phyloP scores from a whole-genome alignment of 2,329 filamentous ascomycete genomes.

The Beauveria australis region DNA sequence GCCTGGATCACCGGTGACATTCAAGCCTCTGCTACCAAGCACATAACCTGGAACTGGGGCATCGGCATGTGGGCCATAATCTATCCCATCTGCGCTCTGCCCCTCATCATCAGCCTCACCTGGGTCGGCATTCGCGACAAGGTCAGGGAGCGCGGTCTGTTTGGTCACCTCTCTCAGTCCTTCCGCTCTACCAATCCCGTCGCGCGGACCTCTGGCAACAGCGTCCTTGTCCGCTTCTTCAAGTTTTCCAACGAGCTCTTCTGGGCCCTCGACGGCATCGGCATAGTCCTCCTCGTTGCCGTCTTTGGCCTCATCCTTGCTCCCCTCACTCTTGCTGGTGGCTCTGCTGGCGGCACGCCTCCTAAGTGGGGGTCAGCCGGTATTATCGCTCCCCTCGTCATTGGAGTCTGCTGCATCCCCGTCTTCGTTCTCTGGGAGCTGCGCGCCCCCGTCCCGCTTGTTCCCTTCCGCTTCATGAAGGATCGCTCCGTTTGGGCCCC shows the following conservation, averaged over 20 bases:
- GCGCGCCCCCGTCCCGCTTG: constrained; percentile 42
- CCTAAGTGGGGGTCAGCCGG: constrained; percentile 29
- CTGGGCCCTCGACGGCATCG: constrained; percentile 37
- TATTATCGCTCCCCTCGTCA: constrained; percentile 36
- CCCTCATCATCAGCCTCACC: constrained; percentile 44
- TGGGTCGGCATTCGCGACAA: constrained; percentile 44
- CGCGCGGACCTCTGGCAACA: not conserved
- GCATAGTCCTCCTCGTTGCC: constrained; percentile 37
- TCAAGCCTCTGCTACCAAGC: constrained; percentile 36
- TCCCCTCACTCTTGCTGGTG: constrained; percentile 38
- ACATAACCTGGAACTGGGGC: constrained; percentile 52
- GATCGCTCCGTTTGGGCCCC: constrained; percentile 58
- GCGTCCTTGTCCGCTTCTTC: not conserved
- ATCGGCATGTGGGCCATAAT: constrained; percentile 59
- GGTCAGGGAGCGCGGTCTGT: constrained; percentile 32
- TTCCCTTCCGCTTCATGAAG: constrained; percentile 53
- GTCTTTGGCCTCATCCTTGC: constrained; percentile 38
- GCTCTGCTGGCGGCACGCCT: constrained; percentile 18
- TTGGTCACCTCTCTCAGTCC: constrained; percentile 28
- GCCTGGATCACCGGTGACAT: constrained; percentile 57
- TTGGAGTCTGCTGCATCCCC: constrained; percentile 40
- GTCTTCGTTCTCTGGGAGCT: constrained; percentile 42
- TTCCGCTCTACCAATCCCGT: constrained; percentile 23
- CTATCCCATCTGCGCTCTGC: constrained; percentile 49
- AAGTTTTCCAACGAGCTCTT: constrained; percentile 31